Conservation (phyloP, 441 rosid species). For the Flueggea neowawraea region DNA sequence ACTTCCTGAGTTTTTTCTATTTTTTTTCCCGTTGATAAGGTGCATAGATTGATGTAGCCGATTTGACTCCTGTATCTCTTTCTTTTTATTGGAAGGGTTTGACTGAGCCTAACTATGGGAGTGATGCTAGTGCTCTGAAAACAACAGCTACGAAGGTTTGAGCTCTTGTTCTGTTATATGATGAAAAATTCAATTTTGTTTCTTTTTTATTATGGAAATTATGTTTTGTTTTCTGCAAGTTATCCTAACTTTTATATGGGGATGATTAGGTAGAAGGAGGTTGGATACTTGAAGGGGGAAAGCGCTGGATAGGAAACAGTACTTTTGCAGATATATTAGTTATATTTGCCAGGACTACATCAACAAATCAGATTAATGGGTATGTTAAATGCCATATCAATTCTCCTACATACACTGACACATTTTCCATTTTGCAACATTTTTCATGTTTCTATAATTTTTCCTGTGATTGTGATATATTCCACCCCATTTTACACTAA, state of each 20-base stretch:
- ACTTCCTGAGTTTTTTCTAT: neutral
- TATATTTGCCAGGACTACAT: slow-evolving; percentile 75
- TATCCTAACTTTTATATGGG: neutral
- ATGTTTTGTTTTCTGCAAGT: neutral
- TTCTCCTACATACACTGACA: neutral
- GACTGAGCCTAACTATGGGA: slow-evolving; percentile 95
- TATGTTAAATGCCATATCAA: slow-evolving; percentile 24
- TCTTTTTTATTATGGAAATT: neutral
- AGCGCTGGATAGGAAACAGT: slow-evolving; percentile 98
- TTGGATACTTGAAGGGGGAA: slow-evolving; percentile 88
- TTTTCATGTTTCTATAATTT: neutral
- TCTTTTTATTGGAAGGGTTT: slow-evolving; percentile 50
- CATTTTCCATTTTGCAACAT: no score
- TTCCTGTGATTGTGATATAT: neutral
- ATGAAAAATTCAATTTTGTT: neutral
- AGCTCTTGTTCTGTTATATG: slow-evolving; percentile 11
- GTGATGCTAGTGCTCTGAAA: slow-evolving; percentile 83
- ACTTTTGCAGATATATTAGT: slow-evolving; percentile 87
- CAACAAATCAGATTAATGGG: slow-evolving; percentile 92
- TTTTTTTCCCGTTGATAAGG: slow-evolving; percentile 1
- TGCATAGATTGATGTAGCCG: neutral
- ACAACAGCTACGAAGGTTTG: slow-evolving; percentile 83
- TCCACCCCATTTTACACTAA: neutral
- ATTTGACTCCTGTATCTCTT: slow-evolving; percentile 9
- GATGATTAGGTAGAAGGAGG: slow-evolving; percentile 76